These are phyloP conservation scores for Herpetomonas tarakana DNA, from an alignment of 208 protist genomes.

Conservation along the genomic window DNA sequence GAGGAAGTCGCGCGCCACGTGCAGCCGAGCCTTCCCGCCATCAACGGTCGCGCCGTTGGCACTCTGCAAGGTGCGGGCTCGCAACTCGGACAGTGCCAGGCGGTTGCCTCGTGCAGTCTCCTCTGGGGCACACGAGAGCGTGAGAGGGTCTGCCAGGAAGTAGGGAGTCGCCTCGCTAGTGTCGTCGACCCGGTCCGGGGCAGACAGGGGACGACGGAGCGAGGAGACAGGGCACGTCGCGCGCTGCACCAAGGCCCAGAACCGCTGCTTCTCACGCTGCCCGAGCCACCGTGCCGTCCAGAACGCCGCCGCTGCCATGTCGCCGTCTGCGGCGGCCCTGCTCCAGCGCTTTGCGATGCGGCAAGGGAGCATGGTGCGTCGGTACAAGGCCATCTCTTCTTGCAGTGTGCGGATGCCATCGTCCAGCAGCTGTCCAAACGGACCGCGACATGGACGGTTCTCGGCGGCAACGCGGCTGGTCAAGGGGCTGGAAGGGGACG, in stretches of 20 bases:
- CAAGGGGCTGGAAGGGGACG: constrained; percentile 33
- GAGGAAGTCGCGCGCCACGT: constrained; percentile 56
- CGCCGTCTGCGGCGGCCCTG: not conserved
- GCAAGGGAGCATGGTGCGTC: constrained; percentile 65
- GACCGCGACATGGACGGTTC: constrained; percentile 60
- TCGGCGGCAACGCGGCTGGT: constrained; percentile 26
- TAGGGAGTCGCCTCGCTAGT: constrained; percentile 24
- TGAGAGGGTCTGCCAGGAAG: constrained; percentile 36
- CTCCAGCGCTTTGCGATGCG: constrained; percentile 19
- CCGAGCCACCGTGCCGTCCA: constrained; percentile 54
- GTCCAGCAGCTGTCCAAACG: constrained; percentile 72
- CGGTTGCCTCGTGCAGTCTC: constrained; percentile 45
- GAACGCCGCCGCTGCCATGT: constrained; percentile 27
- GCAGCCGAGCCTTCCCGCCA: constrained; percentile 33
- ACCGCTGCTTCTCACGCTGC: constrained; percentile 56
- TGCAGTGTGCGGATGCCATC: constrained; percentile 37
- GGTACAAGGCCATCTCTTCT: constrained; percentile 75
- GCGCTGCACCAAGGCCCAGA: constrained; percentile 28
- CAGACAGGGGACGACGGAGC: too few species aligned
- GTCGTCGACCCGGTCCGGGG: not conserved
- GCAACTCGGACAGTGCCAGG: constrained; percentile 43
- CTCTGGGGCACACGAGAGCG: constrained; percentile 29
- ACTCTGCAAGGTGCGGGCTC: constrained; percentile 24
- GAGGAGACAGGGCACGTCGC: too few species aligned
- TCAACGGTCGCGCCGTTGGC: constrained; percentile 35